phyloP scores from a whole-genome alignment of 225 moss, liverwort and hornwort species.

The Sphagnum tenellum region DNA sequence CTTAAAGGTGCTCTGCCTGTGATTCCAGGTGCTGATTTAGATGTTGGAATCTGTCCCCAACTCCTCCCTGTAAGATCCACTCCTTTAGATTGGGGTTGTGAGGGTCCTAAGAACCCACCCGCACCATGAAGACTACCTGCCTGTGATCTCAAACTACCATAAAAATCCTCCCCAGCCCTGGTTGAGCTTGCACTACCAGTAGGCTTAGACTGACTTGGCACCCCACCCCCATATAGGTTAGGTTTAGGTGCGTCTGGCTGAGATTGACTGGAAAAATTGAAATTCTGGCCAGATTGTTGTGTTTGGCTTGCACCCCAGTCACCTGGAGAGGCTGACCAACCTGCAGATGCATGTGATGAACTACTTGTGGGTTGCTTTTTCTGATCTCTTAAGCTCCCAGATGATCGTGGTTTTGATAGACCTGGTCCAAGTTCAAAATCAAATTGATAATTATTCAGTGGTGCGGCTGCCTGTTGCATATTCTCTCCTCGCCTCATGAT shows the following conservation, averaged over 20 bases:
- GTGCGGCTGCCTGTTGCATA: slow-evolving; percentile 54
- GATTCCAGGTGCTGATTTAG: slow-evolving; percentile 66
- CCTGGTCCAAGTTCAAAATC: slow-evolving; percentile 80
- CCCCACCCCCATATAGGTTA: no score
- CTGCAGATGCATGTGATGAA: slow-evolving; percentile 33
- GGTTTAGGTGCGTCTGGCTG: no score
- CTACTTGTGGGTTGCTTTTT: slow-evolving; percentile 46
- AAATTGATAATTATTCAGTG: slow-evolving; percentile 86
- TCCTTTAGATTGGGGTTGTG: slow-evolving; percentile 5
- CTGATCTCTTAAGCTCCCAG: slow-evolving; percentile 84
- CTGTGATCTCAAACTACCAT: no score
- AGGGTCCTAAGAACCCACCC: no score
- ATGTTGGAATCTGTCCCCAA: slow-evolving; percentile 31
- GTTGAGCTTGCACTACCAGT: no score
- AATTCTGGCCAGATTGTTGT: no score
- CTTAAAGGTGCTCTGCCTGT: slow-evolving; percentile 61
- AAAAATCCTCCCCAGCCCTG: no score
- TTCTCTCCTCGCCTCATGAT: slow-evolving; percentile 82
- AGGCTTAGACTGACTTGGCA: no score
- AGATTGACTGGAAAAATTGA: no score
- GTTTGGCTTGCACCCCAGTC: no score
- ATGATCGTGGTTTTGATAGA: slow-evolving; percentile 53
- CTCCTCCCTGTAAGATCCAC: slow-evolving; percentile 44
- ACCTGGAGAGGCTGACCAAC: slow-evolving; percentile 19
- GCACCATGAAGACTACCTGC: no score